Evolutionary conservation across 306 rosid genomes (phyloP).

Genomic region (Dalbergia cochinchinensis): DNA sequence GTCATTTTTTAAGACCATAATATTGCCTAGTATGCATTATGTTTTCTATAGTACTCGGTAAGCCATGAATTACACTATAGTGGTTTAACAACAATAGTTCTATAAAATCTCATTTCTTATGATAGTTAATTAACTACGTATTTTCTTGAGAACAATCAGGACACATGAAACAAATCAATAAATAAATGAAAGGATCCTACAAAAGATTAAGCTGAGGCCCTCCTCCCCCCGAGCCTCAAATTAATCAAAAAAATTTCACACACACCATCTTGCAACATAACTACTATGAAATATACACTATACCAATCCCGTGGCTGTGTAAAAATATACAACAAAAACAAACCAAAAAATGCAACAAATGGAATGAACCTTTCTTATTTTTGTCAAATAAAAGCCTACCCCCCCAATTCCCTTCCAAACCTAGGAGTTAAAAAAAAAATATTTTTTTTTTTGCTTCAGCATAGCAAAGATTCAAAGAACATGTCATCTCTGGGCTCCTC

Average conservation of each 20-base stretch:
- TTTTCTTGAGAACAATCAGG: conserved; percentile 2
- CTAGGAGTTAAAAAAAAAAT: background rate
- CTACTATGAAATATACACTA: conserved; percentile 53
- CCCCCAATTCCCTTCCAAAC: background rate
- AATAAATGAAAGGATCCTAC: conserved; percentile 26
- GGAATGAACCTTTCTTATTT: conserved; percentile 54
- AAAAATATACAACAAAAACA: conserved; percentile 51
- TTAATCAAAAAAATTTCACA: conserved; percentile 49
- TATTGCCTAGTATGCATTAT: too few relatives aligned
- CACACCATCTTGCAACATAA: conserved; percentile 40
- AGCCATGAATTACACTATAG: too few relatives aligned
- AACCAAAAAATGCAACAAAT: conserved; percentile 65
- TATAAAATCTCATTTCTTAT: conserved; percentile 6
- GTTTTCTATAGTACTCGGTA: too few relatives aligned
- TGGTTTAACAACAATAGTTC: too few relatives aligned
- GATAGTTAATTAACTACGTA: background rate
- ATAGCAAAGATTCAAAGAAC: conserved; percentile 74
- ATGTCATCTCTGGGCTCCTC: conserved; percentile 85
- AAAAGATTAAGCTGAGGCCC: conserved; percentile 42
- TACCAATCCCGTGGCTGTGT: conserved; percentile 49
- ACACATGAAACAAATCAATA: background rate
- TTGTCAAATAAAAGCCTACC: conserved; percentile 27
- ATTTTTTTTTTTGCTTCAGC: conserved; percentile 65
- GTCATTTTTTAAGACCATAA: background rate
- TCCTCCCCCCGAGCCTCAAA: conserved; percentile 47